A percentile compares a stretch with the other conserved stretches of the same genome.
phyloP scores from a whole-genome alignment of 2,329 filamentous ascomycete species.

The Cercospora sp. region DNA sequence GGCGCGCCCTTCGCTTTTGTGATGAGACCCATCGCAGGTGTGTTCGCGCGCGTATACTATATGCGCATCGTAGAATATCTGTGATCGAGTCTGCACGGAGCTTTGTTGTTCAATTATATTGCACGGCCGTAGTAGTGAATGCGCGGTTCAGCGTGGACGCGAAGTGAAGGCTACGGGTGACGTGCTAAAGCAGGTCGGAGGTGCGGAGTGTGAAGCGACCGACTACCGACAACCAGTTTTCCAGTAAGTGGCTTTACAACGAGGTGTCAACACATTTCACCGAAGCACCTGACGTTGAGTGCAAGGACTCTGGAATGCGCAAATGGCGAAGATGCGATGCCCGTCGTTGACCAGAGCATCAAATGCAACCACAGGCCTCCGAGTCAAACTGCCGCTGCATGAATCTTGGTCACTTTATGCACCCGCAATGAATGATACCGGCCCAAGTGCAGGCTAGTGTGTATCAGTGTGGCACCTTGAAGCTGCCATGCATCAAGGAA shows the following conservation, averaged over 20 bases:
- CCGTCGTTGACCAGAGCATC: background rate
- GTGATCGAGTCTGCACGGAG: background rate
- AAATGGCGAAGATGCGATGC: background rate
- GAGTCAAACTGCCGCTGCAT: background rate
- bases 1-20: conserved; percentile 40
- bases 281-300: background rate
- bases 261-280: background rate
- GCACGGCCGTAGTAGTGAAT: background rate
- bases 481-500: background rate
- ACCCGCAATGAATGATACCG: background rate
- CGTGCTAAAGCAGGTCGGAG: background rate
- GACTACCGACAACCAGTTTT: background rate
- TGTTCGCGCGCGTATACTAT: conserved; percentile 12
- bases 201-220: background rate
- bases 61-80: conserved; percentile 7
- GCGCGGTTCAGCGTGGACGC: background rate
- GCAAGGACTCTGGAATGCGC: background rate
- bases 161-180: background rate
- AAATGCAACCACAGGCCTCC: background rate
- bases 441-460: background rate
- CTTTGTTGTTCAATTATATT: background rate
- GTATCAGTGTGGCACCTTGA: background rate
- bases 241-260: background rate
- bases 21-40: conserved; percentile 37
- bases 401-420: background rate